Evolutionary conservation across 2,329 filamentous ascomycete species (phyloP).

Genomic region (Mycosphaerella sp.): DNA sequence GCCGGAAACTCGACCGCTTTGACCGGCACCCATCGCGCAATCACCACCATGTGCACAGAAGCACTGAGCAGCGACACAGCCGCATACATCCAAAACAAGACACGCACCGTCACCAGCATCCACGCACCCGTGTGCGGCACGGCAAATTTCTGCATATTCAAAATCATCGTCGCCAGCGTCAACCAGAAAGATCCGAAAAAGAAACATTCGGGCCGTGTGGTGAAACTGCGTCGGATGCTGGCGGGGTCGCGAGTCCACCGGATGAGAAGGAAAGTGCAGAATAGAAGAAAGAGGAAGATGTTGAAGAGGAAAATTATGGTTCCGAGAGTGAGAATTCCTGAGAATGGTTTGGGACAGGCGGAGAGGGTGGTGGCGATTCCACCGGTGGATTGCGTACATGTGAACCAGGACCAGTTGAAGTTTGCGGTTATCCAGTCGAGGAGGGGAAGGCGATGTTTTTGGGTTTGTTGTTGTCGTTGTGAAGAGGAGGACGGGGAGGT

Average conservation of each 20-base stretch:
- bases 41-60: conserved; percentile 12
- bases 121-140: conserved; percentile 50
- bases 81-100: conserved; percentile 63
- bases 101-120: conserved; percentile 53
- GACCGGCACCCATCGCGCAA: conserved; percentile 10
- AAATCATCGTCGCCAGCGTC: conserved; percentile 60
- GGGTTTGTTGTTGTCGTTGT: not conserved
- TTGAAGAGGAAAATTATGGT: conserved; percentile 62
- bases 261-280: conserved; percentile 49
- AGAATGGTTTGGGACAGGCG: conserved; percentile 58
- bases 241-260: conserved; percentile 57
- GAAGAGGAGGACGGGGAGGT: too few species aligned
- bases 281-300: conserved; percentile 55
- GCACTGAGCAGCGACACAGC: conserved; percentile 11
- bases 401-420: conserved; percentile 52
- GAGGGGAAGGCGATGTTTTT: conserved; percentile 13
- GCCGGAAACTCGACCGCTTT: conserved; percentile 14
- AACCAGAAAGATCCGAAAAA: conserved; percentile 70
- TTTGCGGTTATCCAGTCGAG: conserved; percentile 13
- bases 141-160: conserved; percentile 59
- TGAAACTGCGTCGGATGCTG: conserved; percentile 52
- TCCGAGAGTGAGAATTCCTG: conserved; percentile 58
- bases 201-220: conserved; percentile 60
- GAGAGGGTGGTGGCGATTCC: conserved; percentile 60
- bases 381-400: conserved; percentile 67